A percentile compares a stretch with the other conserved stretches of the same genome.
Evolutionary conservation across 352 stramenopile species (phyloP).

Genomic region (Phytophthora pinifolia): DNA sequence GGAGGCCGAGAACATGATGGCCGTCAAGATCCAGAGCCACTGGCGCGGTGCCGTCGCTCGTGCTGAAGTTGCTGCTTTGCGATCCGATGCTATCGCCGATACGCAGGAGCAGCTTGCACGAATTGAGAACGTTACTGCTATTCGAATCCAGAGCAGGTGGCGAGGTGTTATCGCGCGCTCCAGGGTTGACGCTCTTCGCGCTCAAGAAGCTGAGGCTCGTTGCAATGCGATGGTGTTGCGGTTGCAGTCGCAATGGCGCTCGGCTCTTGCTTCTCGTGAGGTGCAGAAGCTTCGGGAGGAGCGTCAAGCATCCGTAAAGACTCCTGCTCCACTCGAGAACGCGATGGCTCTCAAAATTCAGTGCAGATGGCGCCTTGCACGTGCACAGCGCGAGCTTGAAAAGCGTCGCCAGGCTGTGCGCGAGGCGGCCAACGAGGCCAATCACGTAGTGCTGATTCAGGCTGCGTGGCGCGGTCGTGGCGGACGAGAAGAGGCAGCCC

Average conservation of each 20-base stretch:
- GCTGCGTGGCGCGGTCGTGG: conserved; percentile 17
- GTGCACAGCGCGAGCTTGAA: not conserved
- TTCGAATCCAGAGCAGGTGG: conserved; percentile 38
- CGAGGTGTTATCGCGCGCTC: conserved; percentile 16
- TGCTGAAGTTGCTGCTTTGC: conserved; percentile 6
- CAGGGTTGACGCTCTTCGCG: not conserved
- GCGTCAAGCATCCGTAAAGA: not conserved
- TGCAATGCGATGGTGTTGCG: conserved; percentile 15
- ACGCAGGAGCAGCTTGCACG: conserved; percentile 19
- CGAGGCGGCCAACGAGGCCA: conserved; percentile 11
- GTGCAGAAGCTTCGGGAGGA: conserved; percentile 15
- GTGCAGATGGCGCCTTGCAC: conserved; percentile 21
- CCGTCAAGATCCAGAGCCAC: conserved; percentile 30
- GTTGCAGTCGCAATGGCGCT: conserved; percentile 21
- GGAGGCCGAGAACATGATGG: conserved; percentile 14
- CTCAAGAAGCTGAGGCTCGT: conserved; percentile 1
- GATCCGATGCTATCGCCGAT: conserved; percentile 22
- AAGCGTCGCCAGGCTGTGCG: conserved; percentile 2
- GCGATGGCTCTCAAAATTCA: conserved; percentile 32
- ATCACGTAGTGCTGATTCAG: conserved; percentile 20
- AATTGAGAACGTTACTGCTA: conserved; percentile 34
- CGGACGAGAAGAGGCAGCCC: conserved; percentile 8
- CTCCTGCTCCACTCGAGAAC: conserved; percentile 11
- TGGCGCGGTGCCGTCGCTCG: conserved; percentile 27
- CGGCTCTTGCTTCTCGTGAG: conserved; percentile 15